Conservation (phyloP, 495 filamentous ascomycete genomes). For the Xylaria curta region DNA sequence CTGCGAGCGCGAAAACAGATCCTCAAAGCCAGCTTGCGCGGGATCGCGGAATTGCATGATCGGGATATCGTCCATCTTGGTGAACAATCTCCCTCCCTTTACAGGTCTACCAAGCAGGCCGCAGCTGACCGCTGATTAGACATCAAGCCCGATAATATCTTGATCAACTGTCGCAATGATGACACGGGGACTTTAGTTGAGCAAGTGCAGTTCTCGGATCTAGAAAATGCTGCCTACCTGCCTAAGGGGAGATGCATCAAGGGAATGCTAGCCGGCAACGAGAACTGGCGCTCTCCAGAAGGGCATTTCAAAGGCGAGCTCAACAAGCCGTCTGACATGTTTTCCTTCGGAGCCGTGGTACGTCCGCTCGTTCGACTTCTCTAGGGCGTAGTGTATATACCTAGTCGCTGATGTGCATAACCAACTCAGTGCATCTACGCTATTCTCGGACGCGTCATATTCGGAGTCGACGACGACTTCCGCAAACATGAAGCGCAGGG, state of each 20-base stretch:
- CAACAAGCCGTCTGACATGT: not conserved
- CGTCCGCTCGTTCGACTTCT: too few relatives aligned
- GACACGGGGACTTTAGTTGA: not conserved
- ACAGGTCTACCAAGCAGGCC: not conserved
- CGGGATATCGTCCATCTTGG: not conserved
- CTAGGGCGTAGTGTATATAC: too few relatives aligned
- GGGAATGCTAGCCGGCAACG: not conserved
- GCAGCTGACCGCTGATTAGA: not conserved
- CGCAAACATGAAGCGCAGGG: not conserved
- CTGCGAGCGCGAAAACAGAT: not conserved
- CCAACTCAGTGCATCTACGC: not conserved
- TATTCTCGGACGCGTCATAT: not conserved
- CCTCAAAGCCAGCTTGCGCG: not conserved
- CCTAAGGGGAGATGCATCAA: not conserved
- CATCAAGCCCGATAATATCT: constrained; percentile 1
- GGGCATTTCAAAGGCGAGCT: not conserved
- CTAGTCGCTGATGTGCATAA: too few relatives aligned
- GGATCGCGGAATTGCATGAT: not conserved
- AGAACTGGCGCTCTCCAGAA: not conserved
- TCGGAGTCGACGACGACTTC: not conserved
- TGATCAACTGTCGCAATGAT: not conserved
- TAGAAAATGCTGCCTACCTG: not conserved
- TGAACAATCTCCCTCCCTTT: not conserved
- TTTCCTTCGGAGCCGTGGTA: not conserved
- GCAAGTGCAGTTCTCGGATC: not conserved